Evolutionary conservation across 768 basidiomycete genomes (phyloP).

Genomic region (Mrakia hoshinonis): DNA sequence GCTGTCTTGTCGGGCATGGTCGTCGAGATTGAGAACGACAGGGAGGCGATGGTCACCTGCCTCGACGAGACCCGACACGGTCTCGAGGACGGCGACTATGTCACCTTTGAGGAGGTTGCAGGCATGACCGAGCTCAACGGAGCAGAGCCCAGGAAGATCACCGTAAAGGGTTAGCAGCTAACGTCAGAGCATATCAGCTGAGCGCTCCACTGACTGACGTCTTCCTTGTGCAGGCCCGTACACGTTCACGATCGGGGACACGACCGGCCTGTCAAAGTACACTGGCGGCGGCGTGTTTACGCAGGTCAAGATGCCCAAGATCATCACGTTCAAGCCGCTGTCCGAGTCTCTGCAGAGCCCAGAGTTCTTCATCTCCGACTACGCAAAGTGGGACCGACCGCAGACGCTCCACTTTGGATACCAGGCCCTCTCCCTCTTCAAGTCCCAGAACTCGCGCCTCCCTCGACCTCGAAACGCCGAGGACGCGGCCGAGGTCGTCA

Average conservation of each 20-base stretch:
- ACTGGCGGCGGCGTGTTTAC: slow-evolving; percentile 86
- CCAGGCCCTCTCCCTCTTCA: slow-evolving; percentile 80
- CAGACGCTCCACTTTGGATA: slow-evolving; percentile 84
- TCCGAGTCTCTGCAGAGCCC: slow-evolving; percentile 71
- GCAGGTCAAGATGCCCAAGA: slow-evolving; percentile 98
- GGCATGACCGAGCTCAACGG: slow-evolving; percentile 87
- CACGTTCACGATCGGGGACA: slow-evolving; percentile 93
- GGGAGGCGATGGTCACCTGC: slow-evolving; percentile 89
- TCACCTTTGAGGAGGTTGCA: slow-evolving; percentile 90
- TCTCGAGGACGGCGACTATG: slow-evolving; percentile 95
- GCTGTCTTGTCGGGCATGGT: slow-evolving; percentile 90
- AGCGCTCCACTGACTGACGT: neutral
- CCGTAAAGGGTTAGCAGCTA: slow-evolving; percentile 58
- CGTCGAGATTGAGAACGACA: slow-evolving; percentile 77
- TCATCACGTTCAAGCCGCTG: slow-evolving; percentile 88
- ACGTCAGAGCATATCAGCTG: neutral
- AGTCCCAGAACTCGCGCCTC: slow-evolving; percentile 52
- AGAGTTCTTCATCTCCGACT: slow-evolving; percentile 89
- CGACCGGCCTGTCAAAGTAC: slow-evolving; percentile 65
- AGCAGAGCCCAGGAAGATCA: slow-evolving; percentile 81
- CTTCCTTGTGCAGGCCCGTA: slow-evolving; percentile 58
- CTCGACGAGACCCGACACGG: slow-evolving; percentile 95
- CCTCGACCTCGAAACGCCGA: slow-evolving; percentile 73
- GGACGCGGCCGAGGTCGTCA: slow-evolving; percentile 66
- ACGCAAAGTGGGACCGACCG: slow-evolving; percentile 92